These are phyloP conservation scores for Cercospora sp. DNA, from an alignment of 2,329 filamentous ascomycete genomes.

Conservation along the genomic window DNA sequence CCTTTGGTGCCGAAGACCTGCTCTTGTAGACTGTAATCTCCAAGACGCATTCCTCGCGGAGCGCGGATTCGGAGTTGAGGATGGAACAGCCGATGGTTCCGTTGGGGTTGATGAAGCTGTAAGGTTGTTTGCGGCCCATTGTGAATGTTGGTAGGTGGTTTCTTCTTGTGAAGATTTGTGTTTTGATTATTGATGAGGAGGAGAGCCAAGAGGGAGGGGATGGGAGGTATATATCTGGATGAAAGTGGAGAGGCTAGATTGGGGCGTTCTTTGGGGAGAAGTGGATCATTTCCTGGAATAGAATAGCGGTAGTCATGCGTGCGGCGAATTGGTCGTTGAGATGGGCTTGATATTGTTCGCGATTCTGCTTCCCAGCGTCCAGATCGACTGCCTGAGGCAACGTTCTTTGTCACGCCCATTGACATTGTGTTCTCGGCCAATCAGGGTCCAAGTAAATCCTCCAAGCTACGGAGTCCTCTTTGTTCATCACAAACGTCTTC, in stretches of 20 bases:
- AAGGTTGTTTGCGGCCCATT: neutral
- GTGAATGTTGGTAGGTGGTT: no score
- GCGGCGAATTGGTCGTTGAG: neutral
- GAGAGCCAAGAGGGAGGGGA: neutral
- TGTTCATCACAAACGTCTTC: no score
- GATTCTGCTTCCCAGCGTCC: neutral
- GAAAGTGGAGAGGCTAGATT: neutral
- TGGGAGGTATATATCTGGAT: neutral
- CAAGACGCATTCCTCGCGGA: neutral
- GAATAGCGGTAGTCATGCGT: neutral
- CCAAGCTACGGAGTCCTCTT: neutral
- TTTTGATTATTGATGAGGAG: neutral
- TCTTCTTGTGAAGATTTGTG: neutral
- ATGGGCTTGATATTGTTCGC: neutral
- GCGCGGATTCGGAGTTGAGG: neutral
- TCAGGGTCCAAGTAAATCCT: neutral
- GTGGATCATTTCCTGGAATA: neutral
- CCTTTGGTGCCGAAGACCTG: neutral
- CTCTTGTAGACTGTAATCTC: neutral
- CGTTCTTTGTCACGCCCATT: neutral
- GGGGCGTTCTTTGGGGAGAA: neutral
- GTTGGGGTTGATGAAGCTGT: conserved; percentile 1
- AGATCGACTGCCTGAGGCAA: neutral
- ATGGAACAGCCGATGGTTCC: neutral
- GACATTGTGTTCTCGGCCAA: neutral